phyloP scores from a whole-genome alignment of 768 basidiomycete species.

The Auriscalpium vulgare region DNA sequence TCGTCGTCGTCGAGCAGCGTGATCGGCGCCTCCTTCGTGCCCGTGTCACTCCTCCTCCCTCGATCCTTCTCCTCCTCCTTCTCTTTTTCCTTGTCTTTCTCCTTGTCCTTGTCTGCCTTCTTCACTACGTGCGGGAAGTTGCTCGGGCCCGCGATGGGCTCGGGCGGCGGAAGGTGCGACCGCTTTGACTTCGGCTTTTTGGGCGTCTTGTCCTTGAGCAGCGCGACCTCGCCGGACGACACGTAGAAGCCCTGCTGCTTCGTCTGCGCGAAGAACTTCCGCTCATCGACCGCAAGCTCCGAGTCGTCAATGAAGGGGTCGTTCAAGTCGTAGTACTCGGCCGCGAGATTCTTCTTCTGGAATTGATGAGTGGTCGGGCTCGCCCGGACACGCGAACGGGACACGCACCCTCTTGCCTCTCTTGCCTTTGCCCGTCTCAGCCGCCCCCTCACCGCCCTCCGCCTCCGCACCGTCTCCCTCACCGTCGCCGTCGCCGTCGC shows the following conservation, averaged over 20 bases:
- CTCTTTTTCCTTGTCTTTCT: conserved; percentile 17
- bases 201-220: conserved; percentile 62
- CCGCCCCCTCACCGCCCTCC: conserved; percentile 18
- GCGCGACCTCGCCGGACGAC: conserved; percentile 76
- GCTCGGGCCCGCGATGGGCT: conserved; percentile 11
- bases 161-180: conserved; percentile 8
- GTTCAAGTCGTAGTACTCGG: conserved; percentile 82
- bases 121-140: conserved; percentile 8
- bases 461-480: conserved; percentile 24
- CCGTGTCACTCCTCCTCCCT: neutral
- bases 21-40: conserved; percentile 47
- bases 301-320: conserved; percentile 99
- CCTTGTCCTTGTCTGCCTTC: conserved; percentile 2
- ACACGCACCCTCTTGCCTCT: conserved; percentile 30
- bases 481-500: conserved; percentile 42
- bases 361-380: neutral
- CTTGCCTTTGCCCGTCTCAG: conserved; percentile 25
- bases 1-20: conserved; percentile 37
- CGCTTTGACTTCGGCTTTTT: conserved; percentile 15
- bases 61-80: conserved; percentile 19
- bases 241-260: conserved; percentile 94
- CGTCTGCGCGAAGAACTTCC: conserved; percentile 85
- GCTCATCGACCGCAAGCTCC: conserved; percentile 83
- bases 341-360: conserved; percentile 40
- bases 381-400: neutral